These are phyloP conservation scores for Lasiosphaeriaceae sp. DNA, from an alignment of 495 filamentous ascomycete genomes.

Conservation along the genomic window DNA sequence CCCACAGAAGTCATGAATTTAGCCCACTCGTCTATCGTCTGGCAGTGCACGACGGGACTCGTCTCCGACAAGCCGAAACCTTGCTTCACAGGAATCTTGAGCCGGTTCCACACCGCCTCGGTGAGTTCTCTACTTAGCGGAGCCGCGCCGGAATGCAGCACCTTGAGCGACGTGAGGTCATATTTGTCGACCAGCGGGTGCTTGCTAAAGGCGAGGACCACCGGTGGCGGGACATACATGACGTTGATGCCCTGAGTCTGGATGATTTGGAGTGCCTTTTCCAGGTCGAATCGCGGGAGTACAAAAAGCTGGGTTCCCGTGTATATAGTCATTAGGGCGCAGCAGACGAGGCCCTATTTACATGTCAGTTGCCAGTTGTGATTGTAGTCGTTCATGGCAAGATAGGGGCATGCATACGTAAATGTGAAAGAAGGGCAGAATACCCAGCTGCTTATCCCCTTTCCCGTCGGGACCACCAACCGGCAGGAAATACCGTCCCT, in stretches of 20 bases:
- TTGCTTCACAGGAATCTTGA: conserved; percentile 67
- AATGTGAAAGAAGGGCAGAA: conserved; percentile 87
- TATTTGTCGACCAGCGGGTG: conserved; percentile 72
- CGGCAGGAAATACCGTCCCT: conserved; percentile 52
- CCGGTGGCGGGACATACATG: conserved; percentile 60
- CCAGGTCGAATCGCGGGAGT: conserved; percentile 81
- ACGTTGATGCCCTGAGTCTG: conserved; percentile 71
- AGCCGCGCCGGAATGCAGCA: conserved; percentile 87
- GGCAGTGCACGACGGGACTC: conserved; percentile 49
- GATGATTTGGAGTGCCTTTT: conserved; percentile 69
- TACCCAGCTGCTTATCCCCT: conserved; percentile 48
- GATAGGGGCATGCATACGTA: conserved; percentile 56
- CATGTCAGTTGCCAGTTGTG: too few species aligned
- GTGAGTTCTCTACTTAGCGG: conserved; percentile 82
- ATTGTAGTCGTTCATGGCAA: conserved; percentile 9
- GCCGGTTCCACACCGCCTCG: conserved; percentile 67
- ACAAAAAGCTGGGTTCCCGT: conserved; percentile 67
- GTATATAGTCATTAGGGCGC: conserved; percentile 45
- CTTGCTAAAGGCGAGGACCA: conserved; percentile 77
- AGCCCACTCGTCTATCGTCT: conserved; percentile 75
- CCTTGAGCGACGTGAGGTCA: conserved; percentile 72
- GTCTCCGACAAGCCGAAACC: conserved; percentile 49
- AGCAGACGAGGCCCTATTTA: too few species aligned
- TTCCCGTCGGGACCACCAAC: conserved; percentile 30
- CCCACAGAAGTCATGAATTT: conserved; percentile 72